Evolutionary conservation across 306 rosid species (phyloP), one percentile per base, ranked within the genome.

Genomic region (Corylus heterophylla): DNA sequence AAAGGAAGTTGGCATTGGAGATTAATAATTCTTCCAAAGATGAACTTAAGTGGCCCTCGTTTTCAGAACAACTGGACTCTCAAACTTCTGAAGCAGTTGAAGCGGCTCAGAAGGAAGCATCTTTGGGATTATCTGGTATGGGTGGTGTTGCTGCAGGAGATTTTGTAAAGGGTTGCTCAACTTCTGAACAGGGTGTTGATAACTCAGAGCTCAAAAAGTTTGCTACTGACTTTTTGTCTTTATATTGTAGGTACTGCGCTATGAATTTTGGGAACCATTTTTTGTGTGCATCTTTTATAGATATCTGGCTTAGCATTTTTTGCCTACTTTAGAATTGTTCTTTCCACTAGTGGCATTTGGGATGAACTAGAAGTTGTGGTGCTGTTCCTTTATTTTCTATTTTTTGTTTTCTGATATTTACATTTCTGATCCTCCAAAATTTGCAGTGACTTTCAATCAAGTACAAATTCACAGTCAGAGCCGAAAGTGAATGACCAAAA

Each of bases 171-270:
- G 83, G 64, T 35, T 66, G 75, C 76, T 63, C 76, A 63, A 85
- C 48, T 73, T 8, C 75, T 77, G 68, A 76, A 31, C 80, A 72
- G 39, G 87, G 75, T 66, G 87, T 3, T 4, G 83, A 73, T 64
- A 87, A 78, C 3, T 66, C 78, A 0, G 92, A 90, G 77, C 78
- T 82, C 29, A 89, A 85, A 72, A 87, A 83, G 85, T 87, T 92
- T 84, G 88, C 89, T 73, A 87, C 82, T 3, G 89, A 89, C 50
- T 84, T 91, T 74, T 79, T 91, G 91, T 88, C 98, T 77, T 25
- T 92, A 81, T 92, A 92, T 77, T 91, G 97, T 82, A 79, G 98
- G 98, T 95, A 87, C 18, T 50, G 69, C 25, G 49, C 70, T 71
- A 0, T 51, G 14, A 56, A 69, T 63, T 20, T 17, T n/a, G 49